Evolutionary conservation across 1,284 basidiomycete species (phyloP), one percentile per base, ranked within the genome.

Genomic region (Leccinum ponderosum): DNA sequence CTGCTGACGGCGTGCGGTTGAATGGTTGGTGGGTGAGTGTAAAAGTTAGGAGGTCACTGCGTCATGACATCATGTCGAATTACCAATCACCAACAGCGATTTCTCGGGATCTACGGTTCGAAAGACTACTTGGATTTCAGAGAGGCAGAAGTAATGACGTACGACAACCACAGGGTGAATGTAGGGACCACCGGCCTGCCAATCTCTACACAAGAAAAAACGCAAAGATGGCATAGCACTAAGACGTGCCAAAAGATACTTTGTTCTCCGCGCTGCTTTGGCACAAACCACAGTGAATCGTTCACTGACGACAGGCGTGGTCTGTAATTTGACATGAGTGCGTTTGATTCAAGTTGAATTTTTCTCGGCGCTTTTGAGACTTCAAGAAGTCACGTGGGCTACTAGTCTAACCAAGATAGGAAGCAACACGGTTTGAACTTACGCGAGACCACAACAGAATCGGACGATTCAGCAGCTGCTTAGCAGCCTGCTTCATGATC

Each of bases 261-360:
- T 74, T 48, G 31, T 56, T 72, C 22, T 72, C 53, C 73, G 73
- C 73, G 65, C 70, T 75, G 53, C 73, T 75, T 73, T 75, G 73
- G 70, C 70, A 71, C 70, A 75, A 37, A 75, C 70, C 72, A 70
- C 56, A 52, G 14, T 59, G 25, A 42, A 42, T 42, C 55, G 58
- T 57, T 55, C 42, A 58, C 47, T 48, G 12, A 59, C 60, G 61
- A 63, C 54, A 56, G 57, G 64, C 62, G 56, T 70, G 70, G 76
- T 68, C 74, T 80, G 80, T 71, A 81, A 81, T 81, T 81, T 81
- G 79, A 81, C 79, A 48, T 72, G 78, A 81, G 79, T 81, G 80
- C 80, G 80, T 73, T 69, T 68, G 63, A 65, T 61, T 33, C 33
- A 37, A 37, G 35, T 37, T 37, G 35, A 12, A 6, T 3, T 37